phyloP scores from a whole-genome alignment of 1,284 basidiomycete species.

The Abortiporus biennis region DNA sequence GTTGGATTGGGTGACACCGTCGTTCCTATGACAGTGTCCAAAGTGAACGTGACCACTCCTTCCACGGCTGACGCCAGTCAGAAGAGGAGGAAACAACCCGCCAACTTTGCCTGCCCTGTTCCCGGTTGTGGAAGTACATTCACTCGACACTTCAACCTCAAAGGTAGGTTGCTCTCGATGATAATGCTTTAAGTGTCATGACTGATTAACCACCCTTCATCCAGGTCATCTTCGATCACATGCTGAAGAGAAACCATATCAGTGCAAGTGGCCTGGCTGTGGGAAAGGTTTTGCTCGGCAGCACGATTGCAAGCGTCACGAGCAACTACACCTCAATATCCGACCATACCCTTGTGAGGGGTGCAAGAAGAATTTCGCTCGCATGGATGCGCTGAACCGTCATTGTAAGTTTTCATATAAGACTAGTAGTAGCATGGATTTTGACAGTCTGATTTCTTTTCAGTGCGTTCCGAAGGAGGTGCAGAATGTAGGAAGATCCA shows the following conservation, averaged over 20 bases:
- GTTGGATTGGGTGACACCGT: too few relatives aligned
- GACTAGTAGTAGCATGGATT: background rate
- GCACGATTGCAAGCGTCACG: constrained; percentile 81
- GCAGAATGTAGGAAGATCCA: constrained; percentile 43
- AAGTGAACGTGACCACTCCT: constrained; percentile 66
- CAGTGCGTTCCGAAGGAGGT: constrained; percentile 53
- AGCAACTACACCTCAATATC: constrained; percentile 73
- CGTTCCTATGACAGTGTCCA: too few relatives aligned
- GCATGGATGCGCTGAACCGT: constrained; percentile 76
- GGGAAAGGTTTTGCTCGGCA: constrained; percentile 80
- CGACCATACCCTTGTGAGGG: constrained; percentile 74
- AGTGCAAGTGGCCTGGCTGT: constrained; percentile 82
- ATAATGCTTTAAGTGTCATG: constrained; percentile 10
- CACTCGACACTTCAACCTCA: constrained; percentile 76
- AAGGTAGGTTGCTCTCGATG: constrained; percentile 43
- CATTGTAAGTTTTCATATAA: constrained; percentile 48
- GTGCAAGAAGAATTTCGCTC: constrained; percentile 71
- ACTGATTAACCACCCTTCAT: constrained; percentile 3
- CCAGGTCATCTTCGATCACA: constrained; percentile 77
- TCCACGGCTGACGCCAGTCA: constrained; percentile 70
- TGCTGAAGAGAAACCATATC: constrained; percentile 78
- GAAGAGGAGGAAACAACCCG: constrained; percentile 66
- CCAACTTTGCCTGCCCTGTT: constrained; percentile 69
- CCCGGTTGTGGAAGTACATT: constrained; percentile 79
- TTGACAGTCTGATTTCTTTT: background rate